Conservation (phyloP, 768 basidiomycete genomes). For the Coprinellus aureogranulatus region DNA sequence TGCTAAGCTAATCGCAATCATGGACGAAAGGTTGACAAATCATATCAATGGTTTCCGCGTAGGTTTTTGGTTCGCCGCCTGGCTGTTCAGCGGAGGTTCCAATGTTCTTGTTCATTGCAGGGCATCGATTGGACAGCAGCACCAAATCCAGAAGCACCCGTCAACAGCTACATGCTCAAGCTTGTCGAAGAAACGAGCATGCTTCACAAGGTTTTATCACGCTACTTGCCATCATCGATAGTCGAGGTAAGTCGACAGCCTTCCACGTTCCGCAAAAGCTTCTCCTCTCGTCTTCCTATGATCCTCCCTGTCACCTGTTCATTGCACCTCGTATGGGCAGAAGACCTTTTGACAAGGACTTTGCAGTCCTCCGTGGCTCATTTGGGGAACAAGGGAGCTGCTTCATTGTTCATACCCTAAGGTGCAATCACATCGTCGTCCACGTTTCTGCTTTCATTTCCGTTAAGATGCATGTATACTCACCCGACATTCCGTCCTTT, state of each 20-base stretch:
- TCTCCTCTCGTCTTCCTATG: not conserved
- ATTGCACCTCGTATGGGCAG: too few relatives aligned
- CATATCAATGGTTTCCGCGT: conserved; percentile 86
- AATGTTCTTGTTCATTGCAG: conserved; percentile 48
- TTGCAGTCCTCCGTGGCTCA: too few relatives aligned
- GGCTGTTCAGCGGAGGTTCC: too few relatives aligned
- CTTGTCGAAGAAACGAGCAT: conserved; percentile 94
- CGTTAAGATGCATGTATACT: too few relatives aligned
- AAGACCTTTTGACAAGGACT: too few relatives aligned
- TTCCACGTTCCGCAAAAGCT: conserved; percentile 11
- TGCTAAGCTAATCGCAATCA: conserved; percentile 94
- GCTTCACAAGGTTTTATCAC: conserved; percentile 91
- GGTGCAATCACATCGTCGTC: too few relatives aligned
- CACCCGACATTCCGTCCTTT: conserved; percentile 6
- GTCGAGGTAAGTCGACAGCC: conserved; percentile 66
- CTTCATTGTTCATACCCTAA: too few relatives aligned
- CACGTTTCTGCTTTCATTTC: too few relatives aligned
- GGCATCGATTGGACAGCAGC: conserved; percentile 74
- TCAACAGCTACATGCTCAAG: conserved; percentile 89
- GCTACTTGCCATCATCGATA: conserved; percentile 74
- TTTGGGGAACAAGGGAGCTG: too few relatives aligned
- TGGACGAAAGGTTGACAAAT: conserved; percentile 88
- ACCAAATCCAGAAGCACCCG: conserved; percentile 50
- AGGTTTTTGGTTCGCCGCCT: too few relatives aligned
- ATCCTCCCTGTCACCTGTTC: too few relatives aligned